phyloP scores from a whole-genome alignment of 345 rosid species.

The Arabidopsis arenosa region DNA sequence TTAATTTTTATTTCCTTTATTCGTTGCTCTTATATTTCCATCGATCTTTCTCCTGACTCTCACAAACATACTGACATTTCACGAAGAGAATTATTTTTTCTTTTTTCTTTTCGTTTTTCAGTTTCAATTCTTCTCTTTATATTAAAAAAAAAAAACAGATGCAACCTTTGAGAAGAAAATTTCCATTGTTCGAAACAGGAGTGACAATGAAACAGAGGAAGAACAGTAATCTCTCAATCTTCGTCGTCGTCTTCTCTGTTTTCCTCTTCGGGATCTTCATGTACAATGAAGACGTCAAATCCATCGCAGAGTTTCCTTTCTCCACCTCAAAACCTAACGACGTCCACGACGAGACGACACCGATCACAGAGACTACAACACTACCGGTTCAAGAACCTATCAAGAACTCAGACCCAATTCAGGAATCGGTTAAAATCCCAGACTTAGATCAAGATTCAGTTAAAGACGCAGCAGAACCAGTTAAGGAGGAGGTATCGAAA shows the following conservation, averaged over 20 bases:
- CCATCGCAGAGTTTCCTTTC: constrained; percentile 90
- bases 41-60: constrained; percentile 40
- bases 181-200: constrained; percentile 54
- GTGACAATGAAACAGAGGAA: constrained; percentile 76
- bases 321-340: constrained; percentile 57
- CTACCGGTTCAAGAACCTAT: constrained; percentile 49
- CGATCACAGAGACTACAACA: constrained; percentile 3
- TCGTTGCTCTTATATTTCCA: constrained; percentile 39
- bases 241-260: constrained; percentile 64
- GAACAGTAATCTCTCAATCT: constrained; percentile 69
- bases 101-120: not conserved
- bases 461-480: constrained; percentile 19
- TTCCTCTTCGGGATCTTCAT: constrained; percentile 77
- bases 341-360: constrained; percentile 44
- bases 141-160: constrained; percentile 38
- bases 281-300: constrained; percentile 79
- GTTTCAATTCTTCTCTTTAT: not conserved
- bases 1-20: constrained; percentile 22
- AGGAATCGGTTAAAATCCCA: constrained; percentile 39
- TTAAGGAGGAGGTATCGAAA: constrained; percentile 26
- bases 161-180: constrained; percentile 65
- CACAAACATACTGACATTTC: constrained; percentile 38
- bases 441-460: constrained; percentile 37
- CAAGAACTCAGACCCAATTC: constrained; percentile 38
- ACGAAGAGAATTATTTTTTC: not conserved